Percentiles rank a stretch among this genome's conserved stretches.
Evolutionary conservation across 2,329 filamentous ascomycete genomes (phyloP).

Genomic region (Drechslerella stenobrocha): DNA sequence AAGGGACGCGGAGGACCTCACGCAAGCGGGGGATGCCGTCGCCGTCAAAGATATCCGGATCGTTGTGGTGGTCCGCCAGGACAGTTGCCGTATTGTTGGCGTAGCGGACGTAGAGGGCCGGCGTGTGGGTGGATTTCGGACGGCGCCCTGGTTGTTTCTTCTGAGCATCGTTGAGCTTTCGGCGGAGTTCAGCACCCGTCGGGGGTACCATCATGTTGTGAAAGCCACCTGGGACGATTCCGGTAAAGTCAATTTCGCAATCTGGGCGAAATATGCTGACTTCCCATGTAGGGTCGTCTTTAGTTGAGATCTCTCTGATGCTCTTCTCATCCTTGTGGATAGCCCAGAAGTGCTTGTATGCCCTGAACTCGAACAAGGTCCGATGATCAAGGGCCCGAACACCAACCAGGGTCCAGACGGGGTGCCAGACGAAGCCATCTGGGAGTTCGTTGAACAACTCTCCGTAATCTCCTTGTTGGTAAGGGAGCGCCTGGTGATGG

Average conservation of each 20-base stretch:
- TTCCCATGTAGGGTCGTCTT: constrained; percentile 26
- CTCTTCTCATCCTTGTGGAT: constrained; percentile 26
- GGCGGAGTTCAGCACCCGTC: not conserved
- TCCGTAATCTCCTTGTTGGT: constrained; percentile 38
- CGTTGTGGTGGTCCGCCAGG: constrained; percentile 24
- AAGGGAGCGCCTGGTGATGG: constrained; percentile 31
- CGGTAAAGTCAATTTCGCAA: constrained; percentile 6
- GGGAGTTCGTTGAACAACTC: constrained; percentile 29
- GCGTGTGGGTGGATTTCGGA: constrained; percentile 2
- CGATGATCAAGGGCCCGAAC: constrained; percentile 37
- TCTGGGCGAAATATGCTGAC: constrained; percentile 19
- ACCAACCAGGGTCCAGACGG: constrained; percentile 35
- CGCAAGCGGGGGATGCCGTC: constrained; percentile 17
- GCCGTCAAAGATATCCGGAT: constrained; percentile 9
- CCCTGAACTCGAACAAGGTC: constrained; percentile 34
- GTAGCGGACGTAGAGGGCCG: constrained; percentile 30
- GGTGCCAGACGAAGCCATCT: constrained; percentile 45
- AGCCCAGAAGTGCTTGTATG: constrained; percentile 44
- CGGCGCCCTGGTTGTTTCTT: constrained; percentile 1
- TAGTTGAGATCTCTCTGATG: constrained; percentile 18
- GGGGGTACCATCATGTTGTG: constrained; percentile 30
- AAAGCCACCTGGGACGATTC: constrained; percentile 21
- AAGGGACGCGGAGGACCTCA: constrained; percentile 8
- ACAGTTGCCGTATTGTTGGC: constrained; percentile 18
- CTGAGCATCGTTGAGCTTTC: constrained; percentile 9